Evolutionary conservation across 1,284 basidiomycete genomes (phyloP).

Genomic region (Apiotrichum siamense): DNA sequence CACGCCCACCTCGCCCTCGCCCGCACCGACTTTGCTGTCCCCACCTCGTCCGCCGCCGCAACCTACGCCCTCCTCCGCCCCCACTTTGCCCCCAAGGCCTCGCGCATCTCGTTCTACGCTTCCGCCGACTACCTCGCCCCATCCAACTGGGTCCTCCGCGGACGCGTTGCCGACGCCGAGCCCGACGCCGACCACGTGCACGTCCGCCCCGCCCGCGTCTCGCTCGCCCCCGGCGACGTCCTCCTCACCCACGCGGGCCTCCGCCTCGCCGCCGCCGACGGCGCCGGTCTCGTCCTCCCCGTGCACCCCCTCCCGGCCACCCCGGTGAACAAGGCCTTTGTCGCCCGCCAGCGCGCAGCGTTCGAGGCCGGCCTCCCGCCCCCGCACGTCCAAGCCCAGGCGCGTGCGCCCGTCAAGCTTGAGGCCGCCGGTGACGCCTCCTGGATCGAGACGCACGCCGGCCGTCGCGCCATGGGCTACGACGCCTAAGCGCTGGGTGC

Average conservation of each 20-base stretch:
- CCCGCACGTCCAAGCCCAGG: slow-evolving; percentile 11
- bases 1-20: slow-evolving; percentile 35
- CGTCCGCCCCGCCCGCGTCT: slow-evolving; percentile 17
- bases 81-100: slow-evolving; percentile 28
- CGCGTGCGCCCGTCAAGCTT: slow-evolving; percentile 20
- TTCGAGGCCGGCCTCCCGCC: slow-evolving; percentile 40
- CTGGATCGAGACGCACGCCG: slow-evolving; percentile 23
- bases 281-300: slow-evolving; percentile 26
- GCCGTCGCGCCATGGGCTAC: slow-evolving; percentile 37
- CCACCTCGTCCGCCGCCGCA: slow-evolving; percentile 27
- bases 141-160: slow-evolving; percentile 30
- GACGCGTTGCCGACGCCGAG: slow-evolving; percentile 4
- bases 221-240: slow-evolving; percentile 36
- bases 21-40: slow-evolving; percentile 20
- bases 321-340: slow-evolving; percentile 19
- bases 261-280: slow-evolving; percentile 14
- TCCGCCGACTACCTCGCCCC: slow-evolving; percentile 28
- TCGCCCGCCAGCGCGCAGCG: slow-evolving; percentile 25
- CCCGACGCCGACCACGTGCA: slow-evolving; percentile 26
- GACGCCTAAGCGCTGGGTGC: slow-evolving; percentile 1
- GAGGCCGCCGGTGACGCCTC: slow-evolving; percentile 22
- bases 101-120: slow-evolving; percentile 38
- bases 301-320: slow-evolving; percentile 25
- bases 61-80: slow-evolving; percentile 40
- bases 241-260: slow-evolving; percentile 31